Evolutionary conservation across 129 eudicot species (phyloP), one percentile per base, ranked within the genome.

Genomic region (Heracleum sosnowskyi): DNA sequence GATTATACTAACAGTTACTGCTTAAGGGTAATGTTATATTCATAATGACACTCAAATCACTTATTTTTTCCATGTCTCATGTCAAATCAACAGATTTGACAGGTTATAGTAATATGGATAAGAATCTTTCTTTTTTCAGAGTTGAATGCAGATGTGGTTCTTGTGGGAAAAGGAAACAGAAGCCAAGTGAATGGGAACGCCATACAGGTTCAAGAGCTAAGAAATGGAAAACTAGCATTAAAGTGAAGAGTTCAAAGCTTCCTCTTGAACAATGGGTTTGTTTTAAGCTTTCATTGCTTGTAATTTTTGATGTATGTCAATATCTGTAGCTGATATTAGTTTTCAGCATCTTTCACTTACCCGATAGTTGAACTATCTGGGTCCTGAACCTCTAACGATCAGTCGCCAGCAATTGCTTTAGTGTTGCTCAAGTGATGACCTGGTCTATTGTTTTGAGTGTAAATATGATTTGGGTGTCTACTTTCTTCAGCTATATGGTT

Each of bases 121-220:
- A 28, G 40, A 42, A 46, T 63, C 70, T n/a, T 79, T 76, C 77
- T 63, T 36, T 80, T 80, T 53, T 18, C 81, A 94, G 98, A 80
- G 89, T 94, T 62, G 91, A 86, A 79, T 94, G 97, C 74, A 85
- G n/a, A 77, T 94, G 98, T 90, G 97, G 97, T 80, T 84, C 90
- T 69, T 94, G 98, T 80, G 98, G 97, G 70, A 78, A 87, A 76
- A 84, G 64, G 79, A 94, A 94, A 81, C 94, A 64, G 78, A 76
- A 85, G 33, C 91, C 77, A 34, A 81, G 92, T 88, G 93, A 89
- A 83, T 94, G 98, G 98, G 98, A 94, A 79, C 84, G 82, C 0
- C 98, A 94, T 86, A 90, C 97, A 31, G 98, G 98, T 80, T 91
- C 90, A 35, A 79, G 91, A 84, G 92, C 92, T 16, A 89, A 91